Evolutionary conservation across 2,329 filamentous ascomycete species (phyloP).

Genomic region (Trematosphaeria pertusa): DNA sequence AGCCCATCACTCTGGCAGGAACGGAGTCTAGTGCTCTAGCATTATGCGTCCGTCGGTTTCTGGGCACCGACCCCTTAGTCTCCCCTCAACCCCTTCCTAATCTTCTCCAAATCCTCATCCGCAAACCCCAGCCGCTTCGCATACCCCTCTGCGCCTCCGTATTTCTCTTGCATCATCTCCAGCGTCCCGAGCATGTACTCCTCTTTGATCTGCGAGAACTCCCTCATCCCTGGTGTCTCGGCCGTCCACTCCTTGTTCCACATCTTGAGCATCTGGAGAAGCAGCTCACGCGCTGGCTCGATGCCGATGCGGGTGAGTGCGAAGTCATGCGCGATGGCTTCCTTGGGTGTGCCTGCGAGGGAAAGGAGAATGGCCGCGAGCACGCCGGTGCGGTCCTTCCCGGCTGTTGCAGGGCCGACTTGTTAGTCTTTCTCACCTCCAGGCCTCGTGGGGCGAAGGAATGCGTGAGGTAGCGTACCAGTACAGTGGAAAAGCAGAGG

Average conservation of each 20-base stretch:
- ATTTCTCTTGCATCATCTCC: conserved; percentile 21
- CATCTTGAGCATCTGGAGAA: conserved; percentile 20
- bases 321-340: conserved; percentile 25
- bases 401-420: too few species aligned
- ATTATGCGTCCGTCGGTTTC: too few species aligned
- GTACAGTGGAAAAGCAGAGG: conserved; percentile 27
- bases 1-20: too few species aligned
- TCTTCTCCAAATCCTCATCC: conserved; percentile 20
- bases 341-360: conserved; percentile 14
- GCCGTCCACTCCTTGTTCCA: conserved; percentile 22
- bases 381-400: conserved; percentile 31
- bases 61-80: neutral
- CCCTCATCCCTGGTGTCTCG: conserved; percentile 20
- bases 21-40: too few species aligned
- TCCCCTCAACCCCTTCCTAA: conserved; percentile 16
- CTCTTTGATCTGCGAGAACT: conserved; percentile 19
- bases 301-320: conserved; percentile 23
- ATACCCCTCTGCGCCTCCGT: conserved; percentile 22
- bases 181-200: conserved; percentile 20
- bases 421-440: too few species aligned
- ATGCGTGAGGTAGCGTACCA: too few species aligned
- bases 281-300: conserved; percentile 20
- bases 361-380: conserved; percentile 24
- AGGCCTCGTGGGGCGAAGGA: too few species aligned
- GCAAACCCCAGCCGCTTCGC: conserved; percentile 22